These are phyloP conservation scores for Naematelia aurantialba DNA, from an alignment of 768 basidiomycete species.

Conservation along the genomic window DNA sequence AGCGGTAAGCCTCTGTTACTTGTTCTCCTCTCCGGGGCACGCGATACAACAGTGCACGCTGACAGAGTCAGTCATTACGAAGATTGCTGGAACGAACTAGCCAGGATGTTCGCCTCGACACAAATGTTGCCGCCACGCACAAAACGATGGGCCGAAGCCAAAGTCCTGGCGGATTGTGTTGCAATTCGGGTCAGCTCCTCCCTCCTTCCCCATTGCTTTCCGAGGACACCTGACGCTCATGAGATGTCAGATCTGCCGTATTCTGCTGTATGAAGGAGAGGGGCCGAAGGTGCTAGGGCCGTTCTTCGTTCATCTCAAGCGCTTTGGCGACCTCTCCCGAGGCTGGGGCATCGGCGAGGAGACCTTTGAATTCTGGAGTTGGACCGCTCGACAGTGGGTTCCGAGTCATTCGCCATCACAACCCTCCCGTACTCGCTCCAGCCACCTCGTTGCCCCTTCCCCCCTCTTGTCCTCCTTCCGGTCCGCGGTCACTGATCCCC, in stretches of 20 bases:
- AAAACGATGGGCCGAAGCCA: constrained; percentile 97
- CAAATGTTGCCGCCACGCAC: constrained; percentile 83
- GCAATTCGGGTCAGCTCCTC: constrained; percentile 67
- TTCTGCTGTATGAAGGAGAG: constrained; percentile 88
- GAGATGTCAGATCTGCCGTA: constrained; percentile 72
- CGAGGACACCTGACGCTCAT: background rate
- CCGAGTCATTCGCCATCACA: background rate
- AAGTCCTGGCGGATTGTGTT: constrained; percentile 90
- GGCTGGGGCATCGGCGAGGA: constrained; percentile 96
- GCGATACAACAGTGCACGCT: too few relatives aligned
- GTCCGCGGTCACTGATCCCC: too few relatives aligned
- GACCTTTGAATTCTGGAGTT: constrained; percentile 96
- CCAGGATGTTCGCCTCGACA: constrained; percentile 84
- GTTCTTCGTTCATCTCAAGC: constrained; percentile 77
- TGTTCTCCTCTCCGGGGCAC: too few relatives aligned
- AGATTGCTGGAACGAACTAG: constrained; percentile 78
- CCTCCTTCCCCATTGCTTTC: too few relatives aligned
- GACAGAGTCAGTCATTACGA: constrained; percentile 74
- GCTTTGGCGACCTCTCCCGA: constrained; percentile 75
- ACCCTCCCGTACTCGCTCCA: too few relatives aligned
- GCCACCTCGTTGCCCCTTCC: too few relatives aligned
- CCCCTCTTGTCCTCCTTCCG: too few relatives aligned
- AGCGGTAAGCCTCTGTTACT: constrained; percentile 62
- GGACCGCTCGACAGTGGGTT: constrained; percentile 84
- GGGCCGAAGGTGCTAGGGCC: constrained; percentile 73